Evolutionary conservation across 2,329 filamentous ascomycete genomes (phyloP), one percentile per base, ranked within the genome.

Genomic region (Phyllosticta capitalensis): DNA sequence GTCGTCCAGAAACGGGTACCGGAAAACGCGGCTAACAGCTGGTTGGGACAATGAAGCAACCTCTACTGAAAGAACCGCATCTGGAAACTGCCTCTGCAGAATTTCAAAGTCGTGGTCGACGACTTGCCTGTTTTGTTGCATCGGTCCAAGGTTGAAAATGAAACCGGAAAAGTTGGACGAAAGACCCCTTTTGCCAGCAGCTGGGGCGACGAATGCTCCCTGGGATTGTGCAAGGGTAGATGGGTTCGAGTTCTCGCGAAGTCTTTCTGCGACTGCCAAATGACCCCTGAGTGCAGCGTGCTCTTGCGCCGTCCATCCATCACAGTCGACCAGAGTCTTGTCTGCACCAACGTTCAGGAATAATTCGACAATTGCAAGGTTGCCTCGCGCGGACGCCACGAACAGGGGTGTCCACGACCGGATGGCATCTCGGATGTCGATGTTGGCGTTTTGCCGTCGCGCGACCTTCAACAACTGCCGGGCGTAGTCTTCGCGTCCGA

Each of bases 351-450:
- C 87, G 54, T 87, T 82, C 49, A 95, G 82, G 4, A 99, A 79
- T 22, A 94, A 78, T 67, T 91, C 81, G 0, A 89, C 89, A 50
- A 96, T 83, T 0, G 81, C 75, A 10, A 90, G 73, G 64, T 91
- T 87, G 0, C 92, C 92, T 68, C 97, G 92, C 1, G 97, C 92
- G 58, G 88, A 89, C 9, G 92, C 90, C 63, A 96, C 88, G 69
- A 96, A 94, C 14, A 99, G 78, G n/a, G 94, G 90, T 0, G 94
- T 96, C 92, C 94, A 99, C 2, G 87, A 84, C 69, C 95, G 97
- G 0, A 88, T 87, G 58, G 87, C 88, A 69, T 99, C 94, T 0
- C 82, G 76, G 38, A 95, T 76, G 66, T 96, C 88, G 0, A 91
- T 76, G 63, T 96, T 77, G 0, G 86, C 85, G 67, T 86, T 90